These are phyloP conservation scores for Phytophthora boehmeriae DNA, from an alignment of 352 stramenopile species.

Conservation along the genomic window DNA sequence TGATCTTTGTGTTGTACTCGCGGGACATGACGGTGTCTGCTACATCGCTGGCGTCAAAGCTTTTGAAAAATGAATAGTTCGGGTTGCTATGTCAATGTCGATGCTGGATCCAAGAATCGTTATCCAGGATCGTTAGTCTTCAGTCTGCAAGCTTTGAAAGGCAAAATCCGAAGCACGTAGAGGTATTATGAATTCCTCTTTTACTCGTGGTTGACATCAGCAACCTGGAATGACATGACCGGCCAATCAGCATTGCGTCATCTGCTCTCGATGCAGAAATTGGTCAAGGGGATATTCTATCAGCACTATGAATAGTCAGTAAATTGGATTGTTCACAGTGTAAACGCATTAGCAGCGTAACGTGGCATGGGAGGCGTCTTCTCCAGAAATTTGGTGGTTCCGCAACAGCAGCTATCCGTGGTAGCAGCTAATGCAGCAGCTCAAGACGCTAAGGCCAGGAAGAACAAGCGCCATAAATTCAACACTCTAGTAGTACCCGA, in stretches of 20 bases:
- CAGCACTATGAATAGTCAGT: neutral
- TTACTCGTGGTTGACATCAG: constrained; percentile 49
- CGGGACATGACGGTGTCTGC: no score
- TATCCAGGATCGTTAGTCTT: no score
- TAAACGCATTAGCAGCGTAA: neutral
- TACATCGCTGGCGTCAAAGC: no score
- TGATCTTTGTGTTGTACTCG: neutral
- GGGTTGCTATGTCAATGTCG: no score
- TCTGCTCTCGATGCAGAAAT: no score
- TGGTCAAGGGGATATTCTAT: neutral
- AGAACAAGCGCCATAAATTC: constrained; percentile 43
- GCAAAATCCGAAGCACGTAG: constrained; percentile 42
- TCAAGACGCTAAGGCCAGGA: constrained; percentile 19
- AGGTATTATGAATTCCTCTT: constrained; percentile 45
- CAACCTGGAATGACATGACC: no score
- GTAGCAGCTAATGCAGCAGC: constrained; percentile 24
- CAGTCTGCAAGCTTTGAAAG: no score
- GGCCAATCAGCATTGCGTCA: no score
- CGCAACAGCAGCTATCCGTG: constrained; percentile 34
- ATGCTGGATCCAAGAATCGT: constrained; percentile 7
- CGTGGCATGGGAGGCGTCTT: constrained; percentile 46
- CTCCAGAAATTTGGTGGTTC: constrained; percentile 55
- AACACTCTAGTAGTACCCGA: constrained; percentile 50
- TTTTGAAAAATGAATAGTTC: neutral
- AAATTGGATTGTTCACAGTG: neutral